Evolutionary conservation across 164 flowering plant species (phyloP), one percentile per base, ranked within the genome.

Genomic region (Vitis vinifera): DNA sequence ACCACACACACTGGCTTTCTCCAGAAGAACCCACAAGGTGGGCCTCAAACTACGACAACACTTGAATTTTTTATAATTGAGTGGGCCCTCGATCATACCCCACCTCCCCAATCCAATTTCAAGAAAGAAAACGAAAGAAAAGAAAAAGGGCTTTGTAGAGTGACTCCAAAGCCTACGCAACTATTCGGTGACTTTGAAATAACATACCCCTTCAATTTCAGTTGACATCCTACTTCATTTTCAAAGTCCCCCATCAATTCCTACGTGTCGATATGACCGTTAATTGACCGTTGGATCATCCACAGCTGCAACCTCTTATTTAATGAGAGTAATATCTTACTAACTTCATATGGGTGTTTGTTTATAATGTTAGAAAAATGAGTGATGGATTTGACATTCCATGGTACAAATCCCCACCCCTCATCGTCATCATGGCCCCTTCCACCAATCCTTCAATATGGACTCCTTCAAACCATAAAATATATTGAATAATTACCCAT

Each of bases 401-500:
- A 19, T 57, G 44, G 0, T 37, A 3, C 4, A 37, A 37, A 37
- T 37, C 44, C 27, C 27, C 44, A 37, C 44, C 44, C 44, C 19
- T 52, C 56, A 52, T 52, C 23, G 51, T 59, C 53, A 57, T 48
- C 8, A 49, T 44, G 19, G 72, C 63, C 31, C 52, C 59, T 23
- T 9, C 19, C 4, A 65, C 47, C n/a, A 13, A 65, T 57, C 56
- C 57, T 68, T 31, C 72, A 63, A 15, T 37, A 31, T 16, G 52
- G 69, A 76, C 78, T 71, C 17, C 31, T 62, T 68, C 75, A 74
- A 68, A 53, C 31, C 75, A 51, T 11, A 44, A 48, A 37, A 37
- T 37, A 37, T 37, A 37, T 3, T 3, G 49, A 27, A 2, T 51
- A 55, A 53, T 62, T 48, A 52, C 63, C 62, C 9, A 61, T 71